Percentiles rank a stretch among this genome's conserved stretches.
These are phyloP conservation scores for Silene uniflora DNA, from an alignment of 148 eudicot species.

Conservation along the genomic window DNA sequence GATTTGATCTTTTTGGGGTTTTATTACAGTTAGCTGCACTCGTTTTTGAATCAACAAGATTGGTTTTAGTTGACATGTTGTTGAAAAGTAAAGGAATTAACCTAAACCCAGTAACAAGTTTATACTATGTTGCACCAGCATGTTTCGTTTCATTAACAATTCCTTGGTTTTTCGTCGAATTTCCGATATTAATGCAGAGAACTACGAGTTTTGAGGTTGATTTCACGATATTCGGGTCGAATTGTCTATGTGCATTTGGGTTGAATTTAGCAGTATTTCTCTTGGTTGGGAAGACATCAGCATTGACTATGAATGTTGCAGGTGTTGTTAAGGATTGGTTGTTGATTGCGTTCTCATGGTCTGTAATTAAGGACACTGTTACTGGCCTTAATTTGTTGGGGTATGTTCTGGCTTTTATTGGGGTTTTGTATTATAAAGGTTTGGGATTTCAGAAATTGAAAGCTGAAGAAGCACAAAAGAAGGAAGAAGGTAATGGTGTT, in stretches of 20 bases:
- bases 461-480: slow-evolving; percentile 59
- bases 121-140: slow-evolving; percentile 63
- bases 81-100: slow-evolving; percentile 55
- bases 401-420: slow-evolving; percentile 53
- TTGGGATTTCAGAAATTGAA: slow-evolving; percentile 49
- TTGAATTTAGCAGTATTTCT: slow-evolving; percentile 63
- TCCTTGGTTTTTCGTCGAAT: slow-evolving; percentile 61
- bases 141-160: slow-evolving; percentile 43
- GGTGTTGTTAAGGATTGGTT: slow-evolving; percentile 75
- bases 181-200: slow-evolving; percentile 33
- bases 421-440: slow-evolving; percentile 55
- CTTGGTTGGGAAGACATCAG: slow-evolving; percentile 65
- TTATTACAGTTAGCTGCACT: slow-evolving; percentile 49
- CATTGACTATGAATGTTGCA: slow-evolving; percentile 70
- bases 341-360: slow-evolving; percentile 60
- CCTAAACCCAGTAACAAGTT: slow-evolving; percentile 52
- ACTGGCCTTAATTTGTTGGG: slow-evolving; percentile 53
- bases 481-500: slow-evolving; percentile 12
- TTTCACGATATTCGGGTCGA: slow-evolving; percentile 46
- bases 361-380: slow-evolving; percentile 63
- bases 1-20: slow-evolving; percentile 52
- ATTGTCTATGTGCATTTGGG: slow-evolving; percentile 56
- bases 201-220: slow-evolving; percentile 32
- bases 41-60: slow-evolving; percentile 53
- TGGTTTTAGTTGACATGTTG: slow-evolving; percentile 60